Evolutionary conservation across 768 basidiomycete genomes (phyloP).

Genomic region (Lactarius akahatsu): DNA sequence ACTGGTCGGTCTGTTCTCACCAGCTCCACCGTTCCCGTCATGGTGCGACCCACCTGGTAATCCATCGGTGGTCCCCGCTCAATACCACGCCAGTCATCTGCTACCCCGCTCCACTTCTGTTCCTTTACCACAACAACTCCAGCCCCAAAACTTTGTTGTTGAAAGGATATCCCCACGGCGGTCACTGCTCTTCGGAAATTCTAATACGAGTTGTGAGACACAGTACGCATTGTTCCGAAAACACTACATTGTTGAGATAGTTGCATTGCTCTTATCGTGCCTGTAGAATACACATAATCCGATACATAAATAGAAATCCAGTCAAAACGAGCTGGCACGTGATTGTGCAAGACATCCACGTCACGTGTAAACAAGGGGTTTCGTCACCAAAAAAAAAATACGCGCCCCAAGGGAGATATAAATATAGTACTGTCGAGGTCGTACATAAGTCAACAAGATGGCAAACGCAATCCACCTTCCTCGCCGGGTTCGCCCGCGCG

Average conservation of each 20-base stretch:
- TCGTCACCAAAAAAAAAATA: slow-evolving; percentile 6
- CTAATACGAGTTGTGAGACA: too few relatives aligned
- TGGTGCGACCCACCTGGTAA: too few relatives aligned
- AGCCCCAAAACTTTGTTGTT: too few relatives aligned
- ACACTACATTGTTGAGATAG: neutral
- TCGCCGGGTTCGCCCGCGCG: slow-evolving; percentile 20
- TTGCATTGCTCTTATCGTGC: neutral
- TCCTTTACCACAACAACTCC: too few relatives aligned
- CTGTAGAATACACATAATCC: slow-evolving; percentile 23
- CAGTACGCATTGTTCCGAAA: too few relatives aligned
- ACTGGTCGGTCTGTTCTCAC: too few relatives aligned
- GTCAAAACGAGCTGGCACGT: neutral
- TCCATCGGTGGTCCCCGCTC: too few relatives aligned
- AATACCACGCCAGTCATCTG: too few relatives aligned
- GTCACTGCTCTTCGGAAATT: too few relatives aligned
- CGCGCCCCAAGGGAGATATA: neutral
- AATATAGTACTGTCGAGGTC: slow-evolving; percentile 1
- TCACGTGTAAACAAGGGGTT: neutral
- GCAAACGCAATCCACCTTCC: slow-evolving; percentile 20
- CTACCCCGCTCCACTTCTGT: too few relatives aligned
- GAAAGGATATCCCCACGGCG: too few relatives aligned
- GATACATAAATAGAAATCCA: slow-evolving; percentile 18
- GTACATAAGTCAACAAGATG: slow-evolving; percentile 13
- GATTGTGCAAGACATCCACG: neutral
- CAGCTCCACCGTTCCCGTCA: too few relatives aligned